Base-by-base conservation (phyloP, 331 rosid genomes). In the Quercus tomentella region DNA sequence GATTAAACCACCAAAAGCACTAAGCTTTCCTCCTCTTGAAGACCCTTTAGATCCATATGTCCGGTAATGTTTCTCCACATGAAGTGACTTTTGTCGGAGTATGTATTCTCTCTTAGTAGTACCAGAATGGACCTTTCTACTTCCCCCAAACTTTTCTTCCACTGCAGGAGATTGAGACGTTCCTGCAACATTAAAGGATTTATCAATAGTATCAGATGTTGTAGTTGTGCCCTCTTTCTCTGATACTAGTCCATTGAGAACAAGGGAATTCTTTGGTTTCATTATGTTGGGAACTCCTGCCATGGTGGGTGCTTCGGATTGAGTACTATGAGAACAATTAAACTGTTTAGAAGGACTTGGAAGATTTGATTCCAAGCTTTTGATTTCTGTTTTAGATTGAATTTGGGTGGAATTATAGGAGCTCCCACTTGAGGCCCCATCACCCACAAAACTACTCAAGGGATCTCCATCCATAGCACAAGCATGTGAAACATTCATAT, bases 401-500 rank as follows among this genome's bases (percentile, higher is more conserved):
- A 81, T 84, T 84, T 86, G 76, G 76, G 76, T 77, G 66, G 86
- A 58, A 41, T 51, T 43, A 37, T 89, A 75, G 73, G 89, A 86
- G 79, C 77, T 77, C 51, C 84, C 89, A 68, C 81, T 85, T 69
- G 82, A 70, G 71, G 80, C n/a, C 17, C 81, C 83, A 77, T 84
- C 91, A 79, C 81, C 71, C 18, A 78, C 63, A 74, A 83, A 77
- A 83, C 82, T 78, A 73, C 82, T 79, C 62, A 83, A 82, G 54
- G 89, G 87, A 76, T 89, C 94, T 31, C 86, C 82, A 5, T 89
- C 93, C 92, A 91, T 84, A 70, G 96, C 93, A 82, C 99, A 93
- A 67, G 99, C 99, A 83, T 89, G 94, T 67, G 97, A 89, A 35
- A 93, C 91, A 65, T 88, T 89, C 99, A 93, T 90, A 80, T 95